phyloP scores from a whole-genome alignment of 208 protist genomes.

The Blechomonas ayalai region DNA sequence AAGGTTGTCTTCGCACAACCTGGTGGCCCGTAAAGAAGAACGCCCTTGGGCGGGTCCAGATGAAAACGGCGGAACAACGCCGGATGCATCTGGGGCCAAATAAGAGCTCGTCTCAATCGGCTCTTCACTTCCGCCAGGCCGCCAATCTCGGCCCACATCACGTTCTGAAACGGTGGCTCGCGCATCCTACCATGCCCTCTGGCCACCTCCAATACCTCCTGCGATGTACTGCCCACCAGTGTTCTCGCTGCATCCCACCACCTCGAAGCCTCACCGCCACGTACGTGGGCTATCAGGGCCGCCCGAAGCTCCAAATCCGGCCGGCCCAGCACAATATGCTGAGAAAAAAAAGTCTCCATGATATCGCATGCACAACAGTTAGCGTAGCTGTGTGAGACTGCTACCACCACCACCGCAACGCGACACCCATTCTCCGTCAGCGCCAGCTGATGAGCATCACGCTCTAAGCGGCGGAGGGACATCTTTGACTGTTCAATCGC shows the following conservation, averaged over 20 bases:
- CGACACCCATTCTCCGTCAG: slow-evolving; percentile 11
- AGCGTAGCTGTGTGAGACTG: slow-evolving; percentile 24
- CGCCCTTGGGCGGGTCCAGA: slow-evolving; percentile 90
- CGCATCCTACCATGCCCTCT: slow-evolving; percentile 4
- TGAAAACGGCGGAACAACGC: slow-evolving; percentile 98
- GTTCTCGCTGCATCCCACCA: slow-evolving; percentile 27
- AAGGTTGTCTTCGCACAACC: slow-evolving; percentile 94
- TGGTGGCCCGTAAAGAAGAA: slow-evolving; percentile 94
- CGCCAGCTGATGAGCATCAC: slow-evolving; percentile 17
- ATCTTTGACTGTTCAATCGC: slow-evolving; percentile 25
- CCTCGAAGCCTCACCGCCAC: slow-evolving; percentile 9
- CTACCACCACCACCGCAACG: slow-evolving; percentile 39
- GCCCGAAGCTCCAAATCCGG: slow-evolving; percentile 36
- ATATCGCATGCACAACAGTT: slow-evolving; percentile 12
- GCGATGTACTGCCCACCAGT: slow-evolving; percentile 47
- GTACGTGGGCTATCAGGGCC: slow-evolving; percentile 37
- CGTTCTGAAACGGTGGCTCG: slow-evolving; percentile 29
- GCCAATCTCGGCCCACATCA: slow-evolving; percentile 99
- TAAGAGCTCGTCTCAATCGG: slow-evolving; percentile 97
- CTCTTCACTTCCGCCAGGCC: slow-evolving; percentile 97
- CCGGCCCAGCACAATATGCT: slow-evolving; percentile 25
- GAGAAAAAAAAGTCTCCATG: slow-evolving; percentile 33
- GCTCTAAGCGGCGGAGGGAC: slow-evolving; percentile 15
- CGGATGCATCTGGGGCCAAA: slow-evolving; percentile 98
- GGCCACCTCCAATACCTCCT: slow-evolving; percentile 43